Conservation (phyloP, 2,329 filamentous ascomycete species). For the Mollisiaceae sp. region DNA sequence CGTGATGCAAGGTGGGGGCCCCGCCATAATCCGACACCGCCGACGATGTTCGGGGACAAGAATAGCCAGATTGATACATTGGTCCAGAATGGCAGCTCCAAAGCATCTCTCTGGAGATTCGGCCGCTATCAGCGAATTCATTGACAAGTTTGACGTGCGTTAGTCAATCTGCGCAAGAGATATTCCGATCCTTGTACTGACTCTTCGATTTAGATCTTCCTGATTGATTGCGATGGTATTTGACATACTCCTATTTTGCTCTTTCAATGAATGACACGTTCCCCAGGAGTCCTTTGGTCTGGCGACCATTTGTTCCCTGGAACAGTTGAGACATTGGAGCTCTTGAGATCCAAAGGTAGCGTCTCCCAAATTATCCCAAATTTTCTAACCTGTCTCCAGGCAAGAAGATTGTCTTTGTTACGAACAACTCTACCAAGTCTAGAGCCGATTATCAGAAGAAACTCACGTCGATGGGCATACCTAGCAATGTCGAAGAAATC, state of each 20-base stretch:
- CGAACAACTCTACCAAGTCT: slow-evolving; percentile 98
- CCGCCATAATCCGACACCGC: neutral
- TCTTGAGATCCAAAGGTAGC: slow-evolving; percentile 78
- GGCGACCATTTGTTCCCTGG: slow-evolving; percentile 88
- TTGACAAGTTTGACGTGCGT: slow-evolving; percentile 91
- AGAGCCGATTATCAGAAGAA: slow-evolving; percentile 93
- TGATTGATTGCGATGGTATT: slow-evolving; percentile 96
- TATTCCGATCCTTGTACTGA: slow-evolving; percentile 25
- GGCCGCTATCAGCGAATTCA: slow-evolving; percentile 77
- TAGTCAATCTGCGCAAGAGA: slow-evolving; percentile 36
- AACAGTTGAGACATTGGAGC: slow-evolving; percentile 81
- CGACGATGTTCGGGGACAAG: neutral
- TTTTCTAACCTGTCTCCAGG: slow-evolving; percentile 54
- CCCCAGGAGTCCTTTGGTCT: slow-evolving; percentile 89
- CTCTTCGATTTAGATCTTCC: slow-evolving; percentile 68
- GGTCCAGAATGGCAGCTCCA: slow-evolving; percentile 40
- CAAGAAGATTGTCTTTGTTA: slow-evolving; percentile 94
- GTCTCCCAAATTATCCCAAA: slow-evolving; percentile 7
- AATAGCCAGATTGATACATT: neutral
- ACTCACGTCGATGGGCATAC: slow-evolving; percentile 80
- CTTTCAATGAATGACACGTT: slow-evolving; percentile 26
- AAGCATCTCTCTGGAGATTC: slow-evolving; percentile 80
- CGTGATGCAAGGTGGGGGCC: neutral
- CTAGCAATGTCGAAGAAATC: slow-evolving; percentile 82
- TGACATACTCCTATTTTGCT: slow-evolving; percentile 7